Conservation (phyloP, 225 moss, liverwort and hornwort species). For the Asterella californica region DNA sequence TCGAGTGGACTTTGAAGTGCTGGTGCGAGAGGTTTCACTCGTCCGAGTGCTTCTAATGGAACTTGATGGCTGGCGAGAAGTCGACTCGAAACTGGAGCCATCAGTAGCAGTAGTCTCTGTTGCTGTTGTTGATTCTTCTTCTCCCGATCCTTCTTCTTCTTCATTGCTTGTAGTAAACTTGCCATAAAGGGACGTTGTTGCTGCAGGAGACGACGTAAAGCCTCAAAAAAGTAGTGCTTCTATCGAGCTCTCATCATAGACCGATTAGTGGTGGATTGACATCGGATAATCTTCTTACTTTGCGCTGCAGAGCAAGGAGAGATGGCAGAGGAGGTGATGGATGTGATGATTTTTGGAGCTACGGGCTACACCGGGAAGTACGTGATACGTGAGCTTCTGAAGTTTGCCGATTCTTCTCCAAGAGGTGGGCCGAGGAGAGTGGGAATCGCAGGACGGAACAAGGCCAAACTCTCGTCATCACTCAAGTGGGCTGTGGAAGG, state of each 20-base stretch:
- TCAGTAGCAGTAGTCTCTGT: not conserved
- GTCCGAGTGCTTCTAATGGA: not conserved
- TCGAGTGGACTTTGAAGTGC: constrained; percentile 33
- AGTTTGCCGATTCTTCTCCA: constrained; percentile 39
- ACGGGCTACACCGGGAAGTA: constrained; percentile 93
- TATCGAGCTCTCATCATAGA: too few relatives aligned
- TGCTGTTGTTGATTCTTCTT: not conserved
- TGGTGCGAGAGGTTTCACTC: not conserved
- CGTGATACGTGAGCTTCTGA: constrained; percentile 79
- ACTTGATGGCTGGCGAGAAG: not conserved
- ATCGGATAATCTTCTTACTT: not conserved
- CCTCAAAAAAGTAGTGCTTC: too few relatives aligned
- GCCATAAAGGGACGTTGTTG: not conserved
- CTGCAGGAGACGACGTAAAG: too few relatives aligned
- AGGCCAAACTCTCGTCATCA: constrained; percentile 65
- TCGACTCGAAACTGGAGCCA: not conserved
- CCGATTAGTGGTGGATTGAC: too few relatives aligned
- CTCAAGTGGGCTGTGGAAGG: constrained; percentile 70
- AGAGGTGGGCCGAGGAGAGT: constrained; percentile 48
- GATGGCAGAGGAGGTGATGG: constrained; percentile 59
- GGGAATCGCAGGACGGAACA: constrained; percentile 84
- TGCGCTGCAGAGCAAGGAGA: not conserved
- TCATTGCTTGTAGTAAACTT: not conserved
- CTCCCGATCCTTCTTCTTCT: not conserved
- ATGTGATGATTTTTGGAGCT: constrained; percentile 80